phyloP scores from a whole-genome alignment of 2,329 filamentous ascomycete species.

The Cladosporium sp. region DNA sequence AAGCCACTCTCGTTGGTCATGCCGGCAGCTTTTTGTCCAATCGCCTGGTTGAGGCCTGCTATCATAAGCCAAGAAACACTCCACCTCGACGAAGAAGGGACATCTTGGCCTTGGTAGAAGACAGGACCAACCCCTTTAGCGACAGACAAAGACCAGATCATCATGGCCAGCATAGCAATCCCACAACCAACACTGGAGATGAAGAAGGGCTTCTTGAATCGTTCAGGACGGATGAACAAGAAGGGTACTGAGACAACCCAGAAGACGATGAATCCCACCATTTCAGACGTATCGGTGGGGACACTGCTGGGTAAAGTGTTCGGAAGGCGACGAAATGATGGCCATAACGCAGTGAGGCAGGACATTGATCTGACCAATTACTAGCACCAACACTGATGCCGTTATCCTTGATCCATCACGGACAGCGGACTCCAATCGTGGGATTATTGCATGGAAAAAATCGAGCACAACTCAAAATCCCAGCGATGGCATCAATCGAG shows the following conservation, averaged over 20 bases:
- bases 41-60: slow-evolving; percentile 41
- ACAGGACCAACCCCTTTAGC: slow-evolving; percentile 28
- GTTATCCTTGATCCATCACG: too few species aligned
- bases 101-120: slow-evolving; percentile 25
- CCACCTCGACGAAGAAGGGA: too few species aligned
- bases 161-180: too few species aligned
- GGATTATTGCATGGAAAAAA: not conserved
- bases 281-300: not conserved
- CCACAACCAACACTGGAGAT: too few species aligned
- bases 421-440: not conserved
- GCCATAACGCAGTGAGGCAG: too few species aligned
- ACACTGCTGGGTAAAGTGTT: not conserved
- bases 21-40: slow-evolving; percentile 39
- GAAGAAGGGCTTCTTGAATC: too few species aligned
- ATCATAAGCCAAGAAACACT: slow-evolving; percentile 44
- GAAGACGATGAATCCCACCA: not conserved
- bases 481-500: not conserved
- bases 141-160: slow-evolving; percentile 57
- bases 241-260: not conserved
- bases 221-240: not conserved
- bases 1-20: slow-evolving; percentile 45
- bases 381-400: too few species aligned
- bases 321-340: not conserved
- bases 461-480: not conserved
- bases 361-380: too few species aligned